These are phyloP conservation scores for Suillus variegatus DNA, from an alignment of 768 basidiomycete genomes.

Conservation along the genomic window DNA sequence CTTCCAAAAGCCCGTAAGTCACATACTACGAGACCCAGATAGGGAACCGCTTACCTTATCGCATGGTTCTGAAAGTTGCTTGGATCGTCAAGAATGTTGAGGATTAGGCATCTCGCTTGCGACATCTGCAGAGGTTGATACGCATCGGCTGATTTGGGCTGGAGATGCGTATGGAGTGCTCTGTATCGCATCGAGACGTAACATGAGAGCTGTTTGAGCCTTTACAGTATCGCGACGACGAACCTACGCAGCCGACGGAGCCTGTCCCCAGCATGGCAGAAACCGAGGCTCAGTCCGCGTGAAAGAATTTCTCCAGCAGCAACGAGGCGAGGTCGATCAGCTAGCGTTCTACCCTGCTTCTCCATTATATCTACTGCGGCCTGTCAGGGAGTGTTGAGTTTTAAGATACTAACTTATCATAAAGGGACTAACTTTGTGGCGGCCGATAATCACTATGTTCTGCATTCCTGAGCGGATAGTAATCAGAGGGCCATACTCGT, in stretches of 20 bases:
- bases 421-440: background rate
- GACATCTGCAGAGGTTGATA: slow-evolving; percentile 1
- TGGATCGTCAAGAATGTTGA: background rate
- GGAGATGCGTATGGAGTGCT: background rate
- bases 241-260: background rate
- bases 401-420: background rate
- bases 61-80: background rate
- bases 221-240: background rate
- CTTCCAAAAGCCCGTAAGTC: background rate
- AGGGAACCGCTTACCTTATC: background rate
- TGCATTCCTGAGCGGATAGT: background rate
- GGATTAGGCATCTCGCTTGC: background rate
- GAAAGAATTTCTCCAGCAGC: background rate
- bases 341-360: background rate
- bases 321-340: background rate
- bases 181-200: background rate
- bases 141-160: background rate
- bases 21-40: background rate
- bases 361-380: background rate
- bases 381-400: background rate
- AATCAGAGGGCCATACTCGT: background rate
- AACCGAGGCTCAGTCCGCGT: background rate
- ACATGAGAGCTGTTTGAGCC: background rate
- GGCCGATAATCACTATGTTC: background rate
- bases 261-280: background rate